phyloP scores from a whole-genome alignment of 805 yeast species.

The Kockiozyma suomiensis region DNA sequence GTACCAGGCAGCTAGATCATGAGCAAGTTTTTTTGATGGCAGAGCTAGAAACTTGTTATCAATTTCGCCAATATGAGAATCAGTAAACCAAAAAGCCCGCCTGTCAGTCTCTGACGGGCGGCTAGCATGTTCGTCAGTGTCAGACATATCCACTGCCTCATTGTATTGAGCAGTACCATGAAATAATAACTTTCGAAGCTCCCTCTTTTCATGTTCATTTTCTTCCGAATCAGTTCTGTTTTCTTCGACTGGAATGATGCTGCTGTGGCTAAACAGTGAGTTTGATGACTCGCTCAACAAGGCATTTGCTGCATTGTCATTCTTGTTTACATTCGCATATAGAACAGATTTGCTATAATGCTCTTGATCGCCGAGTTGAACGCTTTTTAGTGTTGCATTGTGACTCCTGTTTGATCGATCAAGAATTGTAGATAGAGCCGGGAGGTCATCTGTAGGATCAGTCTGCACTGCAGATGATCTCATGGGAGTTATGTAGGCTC shows the following conservation, averaged over 20 bases:
- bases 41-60: constrained; percentile 23
- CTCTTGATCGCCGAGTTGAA: too few relatives aligned
- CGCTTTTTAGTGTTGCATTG: too few relatives aligned
- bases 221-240: not conserved
- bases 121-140: not conserved
- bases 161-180: constrained; percentile 1
- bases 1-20: constrained; percentile 20
- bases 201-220: not conserved
- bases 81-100: constrained; percentile 9
- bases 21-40: constrained; percentile 23
- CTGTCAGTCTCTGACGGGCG: not conserved
- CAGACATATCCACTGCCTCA: not conserved
- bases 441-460: not conserved
- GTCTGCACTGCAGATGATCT: constrained; percentile 19
- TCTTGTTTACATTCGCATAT: too few relatives aligned
- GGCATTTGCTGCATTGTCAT: not conserved
- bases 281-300: not conserved
- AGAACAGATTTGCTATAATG: too few relatives aligned
- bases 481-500: constrained; percentile 15
- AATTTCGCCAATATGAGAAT: constrained; percentile 11
- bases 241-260: not conserved
- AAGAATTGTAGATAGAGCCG: not conserved
- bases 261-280: not conserved
- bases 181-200: not conserved
- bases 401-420: not conserved